These are phyloP conservation scores for Vigna unguiculata DNA, from an alignment of 306 rosid species.

Conservation along the genomic window DNA sequence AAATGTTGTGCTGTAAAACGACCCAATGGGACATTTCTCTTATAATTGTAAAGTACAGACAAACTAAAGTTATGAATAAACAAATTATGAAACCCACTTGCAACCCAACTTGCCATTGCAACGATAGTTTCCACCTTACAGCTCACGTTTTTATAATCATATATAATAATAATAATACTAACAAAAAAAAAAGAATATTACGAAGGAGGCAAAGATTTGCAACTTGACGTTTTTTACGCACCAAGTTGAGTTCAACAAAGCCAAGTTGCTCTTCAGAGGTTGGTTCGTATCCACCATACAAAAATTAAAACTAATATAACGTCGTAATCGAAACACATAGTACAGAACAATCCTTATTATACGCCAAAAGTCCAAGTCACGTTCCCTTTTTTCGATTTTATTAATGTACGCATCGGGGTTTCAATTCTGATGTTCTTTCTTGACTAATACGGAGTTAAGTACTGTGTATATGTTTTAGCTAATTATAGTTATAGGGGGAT, in stretches of 20 bases:
- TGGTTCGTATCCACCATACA: constrained; percentile 49
- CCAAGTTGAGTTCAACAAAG: constrained; percentile 48
- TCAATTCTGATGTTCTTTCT: constrained; percentile 29
- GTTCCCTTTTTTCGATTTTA: not conserved
- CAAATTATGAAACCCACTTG: constrained; percentile 54
- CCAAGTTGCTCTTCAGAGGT: constrained; percentile 54
- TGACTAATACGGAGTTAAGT: constrained; percentile 25
- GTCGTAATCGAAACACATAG: constrained; percentile 26
- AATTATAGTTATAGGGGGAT: not conserved
- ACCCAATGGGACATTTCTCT: constrained; percentile 17
- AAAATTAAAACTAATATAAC: constrained; percentile 29
- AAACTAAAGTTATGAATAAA: constrained; percentile 24
- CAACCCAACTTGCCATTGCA: constrained; percentile 58
- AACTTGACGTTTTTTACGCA: constrained; percentile 58
- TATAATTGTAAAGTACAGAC: constrained; percentile 7
- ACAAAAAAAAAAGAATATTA: not conserved
- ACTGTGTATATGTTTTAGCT: not conserved
- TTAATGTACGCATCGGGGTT: not conserved
- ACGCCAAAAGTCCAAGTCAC: not conserved
- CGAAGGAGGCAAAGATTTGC: constrained; percentile 41
- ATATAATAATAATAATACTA: not conserved
- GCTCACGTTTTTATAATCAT: not conserved
- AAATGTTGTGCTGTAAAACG: not conserved
- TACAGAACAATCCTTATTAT: not conserved
- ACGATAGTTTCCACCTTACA: constrained; percentile 23